A percentile compares a stretch with the other conserved stretches of the same genome.
Conservation (phyloP, 2,329 filamentous ascomycete genomes). For the Monilinia vaccinii-corymbosi region DNA sequence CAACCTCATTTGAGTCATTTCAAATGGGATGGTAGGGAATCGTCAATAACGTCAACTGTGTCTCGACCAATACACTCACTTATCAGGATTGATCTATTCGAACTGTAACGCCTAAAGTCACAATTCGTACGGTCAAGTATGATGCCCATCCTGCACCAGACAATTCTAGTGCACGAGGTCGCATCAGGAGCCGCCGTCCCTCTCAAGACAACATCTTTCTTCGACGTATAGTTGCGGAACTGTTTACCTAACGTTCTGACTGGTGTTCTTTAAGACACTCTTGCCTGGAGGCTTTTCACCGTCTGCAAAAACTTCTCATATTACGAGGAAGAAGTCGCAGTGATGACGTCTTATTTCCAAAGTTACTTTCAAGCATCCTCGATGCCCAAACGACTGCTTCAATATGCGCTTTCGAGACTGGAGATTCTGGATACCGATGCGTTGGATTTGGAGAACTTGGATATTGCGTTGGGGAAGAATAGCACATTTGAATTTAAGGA, state of each 20-base stretch:
- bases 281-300: constrained; percentile 5
- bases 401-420: constrained; percentile 73
- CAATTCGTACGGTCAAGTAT: constrained; percentile 2
- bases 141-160: constrained; percentile 4
- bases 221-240: constrained; percentile 2
- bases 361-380: constrained; percentile 39
- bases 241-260: not conserved
- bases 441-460: constrained; percentile 76
- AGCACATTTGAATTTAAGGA: constrained; percentile 80
- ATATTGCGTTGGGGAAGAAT: constrained; percentile 72
- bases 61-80: not conserved
- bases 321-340: constrained; percentile 4
- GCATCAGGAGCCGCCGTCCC: constrained; percentile 18
- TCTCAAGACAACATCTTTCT: constrained; percentile 15
- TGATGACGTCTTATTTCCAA: constrained; percentile 30
- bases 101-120: not conserved
- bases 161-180: constrained; percentile 20
- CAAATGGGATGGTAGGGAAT: not conserved
- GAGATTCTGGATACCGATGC: constrained; percentile 84
- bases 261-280: not conserved
- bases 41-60: not conserved
- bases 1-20: not conserved
- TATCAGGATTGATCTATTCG: not conserved
- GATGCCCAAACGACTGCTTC: constrained; percentile 82
- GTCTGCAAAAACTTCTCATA: not conserved